Base-by-base conservation (phyloP, 2,329 filamentous ascomycete species). In the Clathrospora elynae region DNA sequence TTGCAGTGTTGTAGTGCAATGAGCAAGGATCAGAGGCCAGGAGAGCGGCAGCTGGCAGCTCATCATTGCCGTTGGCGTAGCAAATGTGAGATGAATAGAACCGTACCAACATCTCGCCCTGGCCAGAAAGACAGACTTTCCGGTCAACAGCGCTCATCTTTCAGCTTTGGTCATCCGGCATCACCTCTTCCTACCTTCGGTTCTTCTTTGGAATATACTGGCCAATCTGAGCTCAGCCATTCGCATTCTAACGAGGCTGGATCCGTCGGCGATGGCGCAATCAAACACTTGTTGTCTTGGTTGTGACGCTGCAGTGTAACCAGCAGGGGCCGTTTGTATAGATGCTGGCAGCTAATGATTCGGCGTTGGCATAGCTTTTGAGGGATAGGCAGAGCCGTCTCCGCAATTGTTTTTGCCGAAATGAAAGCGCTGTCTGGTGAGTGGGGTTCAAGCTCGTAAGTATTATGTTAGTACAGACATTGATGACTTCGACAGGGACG, bases 401-500 rank as follows among this genome's bases (percentile, higher is more conserved):
- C n/a, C n/a, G n/a, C n/a, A n/a, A n/a, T n/a, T n/a, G n/a, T n/a
- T n/a, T n/a, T n/a, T n/a, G n/a, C n/a, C n/a, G n/a, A n/a, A n/a
- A n/a, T n/a, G n/a, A n/a, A n/a, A n/a, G n/a, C n/a, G n/a, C n/a
- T n/a, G n/a, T n/a, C n/a, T n/a, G n/a, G n/a, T n/a, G n/a, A n/a
- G n/a, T n/a, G n/a, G n/a, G n/a, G n/a, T n/a, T n/a, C n/a, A n/a
- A n/a, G n/a, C n/a, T n/a, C n/a, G n/a, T n/a, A n/a, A n/a, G n/a
- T n/a, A n/a, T n/a, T n/a, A n/a, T n/a, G n/a, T n/a, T n/a, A n/a
- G n/a, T n/a, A n/a, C n/a, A n/a, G 36, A 49, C 13, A 51, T 46
- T 3, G 50, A 58, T 40, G 42, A 53, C 33, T 55, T 50, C 16
- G 19, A 48, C 17, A 33, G 37, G 3, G 35, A 51, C 34, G 37